These are phyloP conservation scores for Zygotorulaspora florentina DNA, from an alignment of 805 yeast species.

Conservation along the genomic window DNA sequence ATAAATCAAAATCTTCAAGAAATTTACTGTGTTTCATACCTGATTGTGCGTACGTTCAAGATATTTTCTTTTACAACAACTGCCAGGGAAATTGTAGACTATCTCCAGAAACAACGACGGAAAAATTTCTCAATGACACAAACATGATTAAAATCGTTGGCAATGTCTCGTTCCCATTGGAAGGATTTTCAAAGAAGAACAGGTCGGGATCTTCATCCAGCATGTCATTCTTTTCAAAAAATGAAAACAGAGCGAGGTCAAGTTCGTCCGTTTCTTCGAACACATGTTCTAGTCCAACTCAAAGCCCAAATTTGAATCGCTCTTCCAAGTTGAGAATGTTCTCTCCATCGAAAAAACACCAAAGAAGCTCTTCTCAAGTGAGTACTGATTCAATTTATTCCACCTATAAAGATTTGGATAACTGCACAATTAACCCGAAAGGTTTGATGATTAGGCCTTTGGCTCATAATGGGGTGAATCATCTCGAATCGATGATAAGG, in stretches of 20 bases:
- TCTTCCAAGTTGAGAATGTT: slow-evolving; percentile 13
- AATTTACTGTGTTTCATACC: slow-evolving; percentile 30
- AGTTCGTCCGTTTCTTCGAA: slow-evolving; percentile 5
- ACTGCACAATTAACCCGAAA: slow-evolving; percentile 11
- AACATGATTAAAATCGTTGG: slow-evolving; percentile 24
- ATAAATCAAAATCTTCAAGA: slow-evolving; percentile 23
- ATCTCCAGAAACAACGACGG: neutral
- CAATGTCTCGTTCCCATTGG: slow-evolving; percentile 16
- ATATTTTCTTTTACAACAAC: slow-evolving; percentile 26
- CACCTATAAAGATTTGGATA: slow-evolving; percentile 4
- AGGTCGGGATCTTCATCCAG: slow-evolving; percentile 13
- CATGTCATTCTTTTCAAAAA: slow-evolving; percentile 7
- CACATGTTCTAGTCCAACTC: neutral
- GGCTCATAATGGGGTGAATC: slow-evolving; percentile 62
- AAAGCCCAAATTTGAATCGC: slow-evolving; percentile 1
- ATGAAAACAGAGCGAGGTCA: slow-evolving; percentile 4
- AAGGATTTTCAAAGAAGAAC: slow-evolving; percentile 5
- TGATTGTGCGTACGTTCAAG: slow-evolving; percentile 28
- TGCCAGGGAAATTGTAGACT: slow-evolving; percentile 1
- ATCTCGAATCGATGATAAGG: slow-evolving; percentile 65
- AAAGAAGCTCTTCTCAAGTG: slow-evolving; percentile 12
- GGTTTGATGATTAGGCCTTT: slow-evolving; percentile 55
- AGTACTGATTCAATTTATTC: slow-evolving; percentile 13
- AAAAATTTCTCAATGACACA: slow-evolving; percentile 13
- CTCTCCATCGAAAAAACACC: slow-evolving; percentile 15